phyloP scores from a whole-genome alignment of 75 land plant genomes.

The Pinus albicaulis region DNA sequence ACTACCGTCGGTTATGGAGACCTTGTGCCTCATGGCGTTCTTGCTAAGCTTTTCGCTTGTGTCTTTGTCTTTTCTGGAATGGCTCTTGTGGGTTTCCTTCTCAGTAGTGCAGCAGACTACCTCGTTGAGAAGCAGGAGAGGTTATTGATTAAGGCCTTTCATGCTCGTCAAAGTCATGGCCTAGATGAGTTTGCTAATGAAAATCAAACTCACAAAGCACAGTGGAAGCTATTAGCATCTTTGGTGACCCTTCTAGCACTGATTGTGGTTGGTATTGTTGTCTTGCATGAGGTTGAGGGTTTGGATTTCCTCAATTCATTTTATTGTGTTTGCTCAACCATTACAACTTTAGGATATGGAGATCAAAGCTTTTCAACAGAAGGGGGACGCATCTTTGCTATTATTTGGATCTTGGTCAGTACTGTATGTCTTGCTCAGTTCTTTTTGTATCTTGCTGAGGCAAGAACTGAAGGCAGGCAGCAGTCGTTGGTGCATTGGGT shows the following conservation, averaged over 20 bases:
- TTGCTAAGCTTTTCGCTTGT: slow-evolving; percentile 75
- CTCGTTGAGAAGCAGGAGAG: slow-evolving; percentile 82
- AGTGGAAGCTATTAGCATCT: slow-evolving; percentile 18
- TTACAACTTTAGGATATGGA: slow-evolving; percentile 95
- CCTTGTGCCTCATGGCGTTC: slow-evolving; percentile 60
- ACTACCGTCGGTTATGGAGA: slow-evolving; percentile 98
- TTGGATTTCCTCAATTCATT: slow-evolving; percentile 69
- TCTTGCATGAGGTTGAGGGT: slow-evolving; percentile 50
- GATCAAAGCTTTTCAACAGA: slow-evolving; percentile 75
- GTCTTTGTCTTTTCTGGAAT: slow-evolving; percentile 78
- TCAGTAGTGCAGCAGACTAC: slow-evolving; percentile 71
- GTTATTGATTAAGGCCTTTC: slow-evolving; percentile 52
- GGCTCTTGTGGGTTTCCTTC: slow-evolving; percentile 61
- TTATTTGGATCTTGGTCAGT: slow-evolving; percentile 78
- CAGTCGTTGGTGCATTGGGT: slow-evolving; percentile 64
- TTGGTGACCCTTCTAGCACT: slow-evolving; percentile 11
- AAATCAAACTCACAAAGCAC: slow-evolving; percentile 20
- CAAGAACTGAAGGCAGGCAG: slow-evolving; percentile 50
- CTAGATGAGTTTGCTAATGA: slow-evolving; percentile 23
- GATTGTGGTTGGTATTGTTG: slow-evolving; percentile 19
- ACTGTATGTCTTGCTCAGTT: slow-evolving; percentile 80
- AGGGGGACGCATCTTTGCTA: slow-evolving; percentile 74
- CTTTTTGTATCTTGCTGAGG: slow-evolving; percentile 74
- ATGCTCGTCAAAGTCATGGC: slow-evolving; percentile 13
- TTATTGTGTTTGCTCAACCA: slow-evolving; percentile 82